Percentiles rank a stretch among this genome's conserved stretches.
Evolutionary conservation across 805 yeast genomes (phyloP).

Genomic region (Starmerella kuoi): DNA sequence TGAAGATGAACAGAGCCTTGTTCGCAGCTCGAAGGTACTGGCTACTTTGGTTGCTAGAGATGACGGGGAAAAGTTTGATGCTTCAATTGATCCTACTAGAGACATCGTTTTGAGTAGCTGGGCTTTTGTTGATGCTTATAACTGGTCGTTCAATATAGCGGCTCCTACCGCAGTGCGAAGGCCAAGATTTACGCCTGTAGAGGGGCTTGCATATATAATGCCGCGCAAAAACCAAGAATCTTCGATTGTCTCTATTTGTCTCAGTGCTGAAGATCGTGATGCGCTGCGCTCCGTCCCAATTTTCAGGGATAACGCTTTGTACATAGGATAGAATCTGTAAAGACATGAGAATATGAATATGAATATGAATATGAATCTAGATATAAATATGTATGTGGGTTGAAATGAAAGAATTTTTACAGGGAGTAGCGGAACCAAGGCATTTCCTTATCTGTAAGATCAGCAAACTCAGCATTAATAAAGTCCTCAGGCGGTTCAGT

Average conservation of each 20-base stretch:
- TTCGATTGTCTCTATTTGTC: not conserved
- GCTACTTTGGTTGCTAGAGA: not conserved
- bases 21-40: not conserved
- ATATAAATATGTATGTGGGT: not conserved
- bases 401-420: not conserved
- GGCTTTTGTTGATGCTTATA: not conserved
- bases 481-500: conserved; percentile 9
- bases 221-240: not conserved
- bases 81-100: not conserved
- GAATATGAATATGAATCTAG: not conserved
- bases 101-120: conserved; percentile 2
- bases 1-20: not conserved
- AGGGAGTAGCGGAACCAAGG: conserved; percentile 40
- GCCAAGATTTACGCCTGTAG: not conserved
- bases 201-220: not conserved
- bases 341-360: no score
- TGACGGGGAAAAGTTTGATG: not conserved
- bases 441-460: conserved; percentile 43
- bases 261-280: not conserved
- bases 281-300: not conserved
- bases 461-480: conserved; percentile 31
- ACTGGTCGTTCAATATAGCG: not conserved
- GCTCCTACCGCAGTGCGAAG: not conserved
- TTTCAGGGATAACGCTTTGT: not conserved
- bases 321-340: not conserved